A percentile compares a stretch with the other conserved stretches of the same genome.
phyloP scores from a whole-genome alignment of 208 protist genomes.

The Acanthamoeba triangularis region DNA sequence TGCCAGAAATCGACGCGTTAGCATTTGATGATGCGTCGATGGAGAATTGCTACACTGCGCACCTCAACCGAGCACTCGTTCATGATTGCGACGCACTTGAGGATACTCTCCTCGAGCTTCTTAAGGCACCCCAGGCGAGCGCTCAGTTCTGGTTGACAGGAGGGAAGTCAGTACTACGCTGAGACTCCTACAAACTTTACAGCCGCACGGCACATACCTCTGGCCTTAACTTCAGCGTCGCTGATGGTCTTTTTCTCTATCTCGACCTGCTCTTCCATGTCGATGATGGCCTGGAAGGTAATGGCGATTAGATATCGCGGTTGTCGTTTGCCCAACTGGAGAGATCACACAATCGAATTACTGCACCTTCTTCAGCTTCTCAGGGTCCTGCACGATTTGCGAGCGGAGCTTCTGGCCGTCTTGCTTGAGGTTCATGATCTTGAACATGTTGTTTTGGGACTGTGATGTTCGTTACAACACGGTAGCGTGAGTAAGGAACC shows the following conservation, averaged over 20 bases:
- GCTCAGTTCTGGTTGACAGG: neutral
- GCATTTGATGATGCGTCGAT: neutral
- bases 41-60: neutral
- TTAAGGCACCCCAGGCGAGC: neutral
- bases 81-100: conserved; percentile 27
- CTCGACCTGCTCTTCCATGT: conserved; percentile 23
- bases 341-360: neutral
- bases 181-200: too few species aligned
- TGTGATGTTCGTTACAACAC: neutral
- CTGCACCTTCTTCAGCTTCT: conserved; percentile 22
- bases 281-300: conserved; percentile 3
- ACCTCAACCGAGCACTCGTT: conserved; percentile 38
- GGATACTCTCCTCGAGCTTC: conserved; percentile 35
- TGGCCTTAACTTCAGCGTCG: neutral
- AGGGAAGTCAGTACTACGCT: neutral
- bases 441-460: conserved; percentile 47
- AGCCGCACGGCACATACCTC: neutral
- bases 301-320: neutral
- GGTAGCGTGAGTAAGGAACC: neutral
- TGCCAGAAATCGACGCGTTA: neutral
- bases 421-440: conserved; percentile 58
- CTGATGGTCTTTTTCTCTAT: conserved; percentile 31
- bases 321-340: neutral
- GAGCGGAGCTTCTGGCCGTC: conserved; percentile 33
- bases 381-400: conserved; percentile 40